A percentile compares a stretch with the other conserved stretches of the same genome.
These are phyloP conservation scores for Pythium diclinum DNA, from an alignment of 352 stramenopile species.

Conservation along the genomic window DNA sequence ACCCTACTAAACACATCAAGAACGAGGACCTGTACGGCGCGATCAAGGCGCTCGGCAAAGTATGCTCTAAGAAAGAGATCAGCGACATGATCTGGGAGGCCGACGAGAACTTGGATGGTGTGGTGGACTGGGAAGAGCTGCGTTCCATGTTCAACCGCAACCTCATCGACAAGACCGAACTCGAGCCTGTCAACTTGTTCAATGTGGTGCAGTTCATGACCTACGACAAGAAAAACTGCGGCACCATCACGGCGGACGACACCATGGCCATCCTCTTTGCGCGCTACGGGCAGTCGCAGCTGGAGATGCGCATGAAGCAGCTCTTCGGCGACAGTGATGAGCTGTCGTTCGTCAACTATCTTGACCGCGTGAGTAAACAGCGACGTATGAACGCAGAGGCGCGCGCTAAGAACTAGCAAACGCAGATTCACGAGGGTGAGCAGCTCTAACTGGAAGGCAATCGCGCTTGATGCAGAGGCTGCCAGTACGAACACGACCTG, in stretches of 20 bases:
- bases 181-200: constrained; percentile 95
- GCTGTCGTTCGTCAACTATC: constrained; percentile 75
- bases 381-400: constrained; percentile 60
- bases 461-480: no score
- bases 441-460: no score
- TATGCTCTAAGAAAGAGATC: constrained; percentile 93
- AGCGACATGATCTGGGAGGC: constrained; percentile 98
- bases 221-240: constrained; percentile 95
- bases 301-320: constrained; percentile 90
- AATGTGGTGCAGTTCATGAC: constrained; percentile 98
- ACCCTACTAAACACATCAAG: constrained; percentile 75
- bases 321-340: constrained; percentile 88
- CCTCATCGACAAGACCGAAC: constrained; percentile 92
- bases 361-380: constrained; percentile 74
- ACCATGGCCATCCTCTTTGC: constrained; percentile 98
- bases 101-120: constrained; percentile 96
- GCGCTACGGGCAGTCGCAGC: constrained; percentile 83
- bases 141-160: constrained; percentile 96
- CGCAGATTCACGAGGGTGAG: not conserved
- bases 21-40: constrained; percentile 92
- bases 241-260: constrained; percentile 94
- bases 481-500: not conserved
- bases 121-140: constrained; percentile 95
- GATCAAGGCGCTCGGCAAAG: constrained; percentile 92
- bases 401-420: constrained; percentile 39